Percentiles rank a stretch among this genome's conserved stretches.
Conservation (phyloP, 2,329 filamentous ascomycete species). For the Pseudocercospora fijiensis region DNA sequence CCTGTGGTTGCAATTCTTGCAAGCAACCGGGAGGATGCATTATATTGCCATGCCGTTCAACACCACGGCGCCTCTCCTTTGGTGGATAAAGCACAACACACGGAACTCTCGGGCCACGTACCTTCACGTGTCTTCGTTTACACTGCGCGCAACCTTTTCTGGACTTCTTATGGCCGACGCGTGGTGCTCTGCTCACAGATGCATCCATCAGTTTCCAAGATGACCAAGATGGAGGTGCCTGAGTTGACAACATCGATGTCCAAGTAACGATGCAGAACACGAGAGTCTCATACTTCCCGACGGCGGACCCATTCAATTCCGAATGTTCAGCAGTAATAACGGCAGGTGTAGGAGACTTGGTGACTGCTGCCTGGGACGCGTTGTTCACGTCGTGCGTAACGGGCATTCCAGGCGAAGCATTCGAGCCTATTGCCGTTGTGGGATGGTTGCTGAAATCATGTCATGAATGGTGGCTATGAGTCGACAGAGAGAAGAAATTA, state of each 20-base stretch:
- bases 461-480: conserved; percentile 6
- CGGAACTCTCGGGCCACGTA: conserved; percentile 16
- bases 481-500: background rate
- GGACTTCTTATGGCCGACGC: conserved; percentile 35
- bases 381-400: conserved; percentile 6
- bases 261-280: background rate
- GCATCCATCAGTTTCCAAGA: conserved; percentile 15
- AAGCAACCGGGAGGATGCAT: background rate
- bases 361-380: conserved; percentile 8
- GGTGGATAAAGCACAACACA: background rate
- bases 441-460: conserved; percentile 5
- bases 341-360: background rate
- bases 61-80: background rate
- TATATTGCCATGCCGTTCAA: background rate
- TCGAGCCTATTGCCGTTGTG: conserved; percentile 2
- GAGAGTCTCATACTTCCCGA: conserved; percentile 7
- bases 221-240: conserved; percentile 6
- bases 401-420: conserved; percentile 9
- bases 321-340: background rate
- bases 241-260: background rate
- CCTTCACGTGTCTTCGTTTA: conserved; percentile 37
- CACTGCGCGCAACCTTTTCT: conserved; percentile 37
- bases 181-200: conserved; percentile 31
- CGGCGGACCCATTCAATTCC: conserved; percentile 5
- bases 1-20: background rate